phyloP scores from a whole-genome alignment of 2,329 filamentous ascomycete genomes.

The Colletotrichum sp. region DNA sequence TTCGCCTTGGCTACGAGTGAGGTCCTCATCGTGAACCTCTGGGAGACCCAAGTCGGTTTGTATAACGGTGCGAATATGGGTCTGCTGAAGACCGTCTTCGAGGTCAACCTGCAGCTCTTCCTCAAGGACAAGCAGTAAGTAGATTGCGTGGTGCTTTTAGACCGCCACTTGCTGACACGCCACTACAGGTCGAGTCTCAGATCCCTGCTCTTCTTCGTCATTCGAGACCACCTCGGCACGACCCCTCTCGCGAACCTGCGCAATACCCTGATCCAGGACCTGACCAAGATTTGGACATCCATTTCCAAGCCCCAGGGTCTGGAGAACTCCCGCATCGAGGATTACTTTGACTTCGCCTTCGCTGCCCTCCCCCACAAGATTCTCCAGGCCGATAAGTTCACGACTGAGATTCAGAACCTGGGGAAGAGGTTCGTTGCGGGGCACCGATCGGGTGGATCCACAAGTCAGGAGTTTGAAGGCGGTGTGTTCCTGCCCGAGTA shows the following conservation, averaged over 20 bases:
- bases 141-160: neutral
- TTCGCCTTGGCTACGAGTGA: conserved; percentile 98
- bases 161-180: conserved; percentile 15
- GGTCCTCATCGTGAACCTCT: conserved; percentile 97
- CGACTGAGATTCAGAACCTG: conserved; percentile 78
- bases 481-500: conserved; percentile 93
- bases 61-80: conserved; percentile 99
- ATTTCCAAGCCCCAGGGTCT: conserved; percentile 90
- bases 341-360: conserved; percentile 99
- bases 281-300: conserved; percentile 89
- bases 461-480: conserved; percentile 73
- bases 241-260: conserved; percentile 91
- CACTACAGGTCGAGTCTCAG: conserved; percentile 75
- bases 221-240: conserved; percentile 92
- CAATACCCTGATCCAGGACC: conserved; percentile 87
- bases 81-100: conserved; percentile 96
- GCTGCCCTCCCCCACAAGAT: conserved; percentile 96
- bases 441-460: conserved; percentile 71
- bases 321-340: conserved; percentile 87
- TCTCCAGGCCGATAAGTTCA: conserved; percentile 90
- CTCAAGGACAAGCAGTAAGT: conserved; percentile 90
- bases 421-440: conserved; percentile 83
- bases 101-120: conserved; percentile 97
- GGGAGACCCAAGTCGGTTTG: conserved; percentile 97
- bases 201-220: conserved; percentile 97